phyloP scores from a whole-genome alignment of 2,329 filamentous ascomycete genomes.

The Colletotrichum sp. region DNA sequence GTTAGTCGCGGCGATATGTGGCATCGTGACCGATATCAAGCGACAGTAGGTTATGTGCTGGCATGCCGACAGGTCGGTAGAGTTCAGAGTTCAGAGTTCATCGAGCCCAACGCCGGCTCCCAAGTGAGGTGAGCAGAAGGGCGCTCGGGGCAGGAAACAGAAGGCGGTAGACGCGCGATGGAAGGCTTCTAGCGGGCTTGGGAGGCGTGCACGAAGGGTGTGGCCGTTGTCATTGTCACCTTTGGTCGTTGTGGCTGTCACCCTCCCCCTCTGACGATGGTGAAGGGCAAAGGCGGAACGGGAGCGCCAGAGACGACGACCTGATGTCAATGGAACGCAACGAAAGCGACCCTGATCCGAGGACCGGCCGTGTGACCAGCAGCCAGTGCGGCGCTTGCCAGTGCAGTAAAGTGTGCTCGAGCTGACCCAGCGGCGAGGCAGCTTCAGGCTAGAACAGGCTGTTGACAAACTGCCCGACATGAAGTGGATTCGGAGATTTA shows the following conservation, averaged over 20 bases:
- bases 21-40: not conserved
- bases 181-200: conserved; percentile 16
- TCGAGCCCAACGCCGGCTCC: not conserved
- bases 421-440: not conserved
- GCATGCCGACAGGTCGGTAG: not conserved
- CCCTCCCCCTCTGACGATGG: not conserved
- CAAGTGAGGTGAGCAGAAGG: not conserved
- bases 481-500: not conserved
- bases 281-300: not conserved
- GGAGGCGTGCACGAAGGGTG: not conserved
- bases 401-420: not conserved
- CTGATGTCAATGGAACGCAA: too few species aligned
- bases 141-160: not conserved
- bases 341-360: not conserved
- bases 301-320: not conserved
- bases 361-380: not conserved
- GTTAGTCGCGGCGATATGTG: not conserved
- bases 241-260: not conserved
- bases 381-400: not conserved
- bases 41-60: not conserved
- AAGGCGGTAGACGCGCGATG: not conserved
- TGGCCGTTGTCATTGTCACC: not conserved
- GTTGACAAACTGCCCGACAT: not conserved
- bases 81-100: not conserved
- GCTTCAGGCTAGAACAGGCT: not conserved